Evolutionary conservation across 176 grass and related monocot species (phyloP).

Genomic region (Miscanthus lutarioriparius): DNA sequence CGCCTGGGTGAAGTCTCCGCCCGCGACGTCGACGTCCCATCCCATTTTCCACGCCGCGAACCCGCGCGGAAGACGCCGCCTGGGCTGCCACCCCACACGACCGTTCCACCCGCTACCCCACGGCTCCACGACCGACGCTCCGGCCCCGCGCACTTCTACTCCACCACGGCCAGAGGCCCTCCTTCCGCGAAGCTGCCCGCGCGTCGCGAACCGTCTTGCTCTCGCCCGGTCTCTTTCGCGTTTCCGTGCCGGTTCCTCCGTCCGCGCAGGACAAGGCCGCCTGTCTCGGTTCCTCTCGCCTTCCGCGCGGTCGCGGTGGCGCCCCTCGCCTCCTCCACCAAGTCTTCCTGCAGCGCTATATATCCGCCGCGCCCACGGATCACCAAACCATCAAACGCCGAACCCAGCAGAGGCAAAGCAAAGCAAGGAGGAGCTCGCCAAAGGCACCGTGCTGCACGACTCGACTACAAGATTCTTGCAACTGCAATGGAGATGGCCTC

Average conservation of each 20-base stretch:
- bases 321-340: not conserved
- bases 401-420: not conserved
- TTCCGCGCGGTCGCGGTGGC: not conserved
- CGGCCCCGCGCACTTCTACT: not conserved
- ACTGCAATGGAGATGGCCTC: slow-evolving; percentile 14
- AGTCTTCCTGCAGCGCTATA: not conserved
- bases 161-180: not conserved
- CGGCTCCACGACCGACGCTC: not conserved
- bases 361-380: not conserved
- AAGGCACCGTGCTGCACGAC: not conserved
- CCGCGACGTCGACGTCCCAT: not conserved
- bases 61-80: not conserved
- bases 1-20: not conserved
- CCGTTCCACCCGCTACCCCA: not conserved
- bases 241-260: not conserved
- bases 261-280: not conserved
- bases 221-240: not conserved
- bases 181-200: slow-evolving; percentile 38
- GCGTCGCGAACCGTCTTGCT: not conserved
- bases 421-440: not conserved
- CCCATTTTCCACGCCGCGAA: slow-evolving; percentile 26
- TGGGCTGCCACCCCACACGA: not conserved
- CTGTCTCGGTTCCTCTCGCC: not conserved
- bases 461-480: not conserved
- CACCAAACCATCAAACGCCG: not conserved